Evolutionary conservation across 805 yeast species (phyloP).

Genomic region (Suhomyces prunicola): DNA sequence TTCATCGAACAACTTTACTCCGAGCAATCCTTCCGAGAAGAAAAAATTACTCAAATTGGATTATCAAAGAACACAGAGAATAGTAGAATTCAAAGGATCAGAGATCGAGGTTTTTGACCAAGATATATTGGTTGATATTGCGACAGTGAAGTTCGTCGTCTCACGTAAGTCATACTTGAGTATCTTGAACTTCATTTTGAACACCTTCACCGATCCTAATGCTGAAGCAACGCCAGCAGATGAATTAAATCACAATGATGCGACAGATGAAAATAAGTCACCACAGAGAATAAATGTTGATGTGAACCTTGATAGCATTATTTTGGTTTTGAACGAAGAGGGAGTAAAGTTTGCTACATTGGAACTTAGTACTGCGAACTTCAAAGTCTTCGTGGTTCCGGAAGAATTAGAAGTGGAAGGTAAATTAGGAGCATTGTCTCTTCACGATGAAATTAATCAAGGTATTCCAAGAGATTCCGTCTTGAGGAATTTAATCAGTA

Average conservation of each 20-base stretch:
- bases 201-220: slow-evolving; percentile 84
- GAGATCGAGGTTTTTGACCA: slow-evolving; percentile 75
- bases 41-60: slow-evolving; percentile 54
- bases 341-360: slow-evolving; percentile 78
- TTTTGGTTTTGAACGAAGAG: slow-evolving; percentile 76
- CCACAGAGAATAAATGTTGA: slow-evolving; percentile 74
- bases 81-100: slow-evolving; percentile 50
- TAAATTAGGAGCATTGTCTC: slow-evolving; percentile 71
- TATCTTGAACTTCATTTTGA: slow-evolving; percentile 72
- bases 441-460: slow-evolving; percentile 72
- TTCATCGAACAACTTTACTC: slow-evolving; percentile 55
- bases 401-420: slow-evolving; percentile 72
- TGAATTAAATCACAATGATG: slow-evolving; percentile 63
- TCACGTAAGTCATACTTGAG: slow-evolving; percentile 78
- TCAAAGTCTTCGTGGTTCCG: slow-evolving; percentile 64
- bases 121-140: slow-evolving; percentile 64
- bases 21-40: slow-evolving; percentile 29
- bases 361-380: slow-evolving; percentile 67
- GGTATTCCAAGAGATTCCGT: slow-evolving; percentile 57
- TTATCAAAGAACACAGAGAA: slow-evolving; percentile 57
- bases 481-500: slow-evolving; percentile 64
- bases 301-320: slow-evolving; percentile 68
- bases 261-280: slow-evolving; percentile 51
- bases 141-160: slow-evolving; percentile 71
- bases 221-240: slow-evolving; percentile 67